A percentile compares a stretch with the other conserved stretches of the same genome.
phyloP scores from a whole-genome alignment of 208 protist genomes.

The Trypanosoma lewisi region DNA sequence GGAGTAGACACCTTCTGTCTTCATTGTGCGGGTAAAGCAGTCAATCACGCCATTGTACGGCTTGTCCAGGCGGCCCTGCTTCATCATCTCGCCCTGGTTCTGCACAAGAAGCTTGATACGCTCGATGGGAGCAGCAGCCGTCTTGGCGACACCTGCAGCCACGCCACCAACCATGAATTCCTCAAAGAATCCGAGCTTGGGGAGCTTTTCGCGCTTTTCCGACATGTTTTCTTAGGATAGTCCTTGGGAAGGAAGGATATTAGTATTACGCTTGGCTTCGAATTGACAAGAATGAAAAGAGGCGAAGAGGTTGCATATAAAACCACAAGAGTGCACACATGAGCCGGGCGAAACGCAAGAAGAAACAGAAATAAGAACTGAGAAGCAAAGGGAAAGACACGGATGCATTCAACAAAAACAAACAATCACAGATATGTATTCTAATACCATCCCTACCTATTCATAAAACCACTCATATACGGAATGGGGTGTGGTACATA shows the following conservation, averaged over 20 bases:
- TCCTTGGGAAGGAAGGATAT: not conserved
- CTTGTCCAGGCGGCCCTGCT: conserved; percentile 68
- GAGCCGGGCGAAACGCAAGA: too few species aligned
- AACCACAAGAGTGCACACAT: too few species aligned
- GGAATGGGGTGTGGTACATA: too few species aligned
- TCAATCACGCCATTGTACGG: conserved; percentile 95
- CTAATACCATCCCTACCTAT: too few species aligned
- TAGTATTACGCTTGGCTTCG: too few species aligned
- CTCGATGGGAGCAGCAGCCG: conserved; percentile 94
- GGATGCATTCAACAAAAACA: too few species aligned
- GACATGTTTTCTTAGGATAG: conserved; percentile 22
- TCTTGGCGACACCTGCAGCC: conserved; percentile 89
- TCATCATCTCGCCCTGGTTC: conserved; percentile 87
- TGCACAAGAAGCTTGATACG: conserved; percentile 96
- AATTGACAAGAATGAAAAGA: too few species aligned
- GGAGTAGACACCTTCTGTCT: conserved; percentile 91
- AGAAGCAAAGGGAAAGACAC: too few species aligned
- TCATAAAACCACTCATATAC: too few species aligned
- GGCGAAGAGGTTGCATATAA: too few species aligned
- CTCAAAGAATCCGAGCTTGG: conserved; percentile 64
- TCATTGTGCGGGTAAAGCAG: conserved; percentile 92
- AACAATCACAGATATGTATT: too few species aligned
- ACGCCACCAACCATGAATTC: conserved; percentile 85
- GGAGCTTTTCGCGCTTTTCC: conserved; percentile 27
- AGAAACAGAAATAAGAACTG: too few species aligned